Evolutionary conservation across 1,284 basidiomycete genomes (phyloP).

Genomic region (Malassezia japonica): DNA sequence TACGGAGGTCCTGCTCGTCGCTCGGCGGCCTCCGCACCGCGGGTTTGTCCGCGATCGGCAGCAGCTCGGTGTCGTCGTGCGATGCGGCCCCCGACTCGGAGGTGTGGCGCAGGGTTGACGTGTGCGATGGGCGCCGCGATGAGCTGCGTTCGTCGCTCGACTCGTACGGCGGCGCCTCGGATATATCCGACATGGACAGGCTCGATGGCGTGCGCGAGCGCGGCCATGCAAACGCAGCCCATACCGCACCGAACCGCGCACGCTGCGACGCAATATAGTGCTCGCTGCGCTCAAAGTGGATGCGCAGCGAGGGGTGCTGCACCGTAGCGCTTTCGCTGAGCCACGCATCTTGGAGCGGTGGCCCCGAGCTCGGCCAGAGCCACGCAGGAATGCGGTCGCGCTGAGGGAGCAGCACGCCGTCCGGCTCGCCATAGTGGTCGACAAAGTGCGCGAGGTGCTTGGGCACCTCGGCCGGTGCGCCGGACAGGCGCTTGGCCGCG

Average conservation of each 20-base stretch:
- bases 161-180: neutral
- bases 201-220: slow-evolving; percentile 7
- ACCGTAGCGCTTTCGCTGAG: slow-evolving; percentile 16
- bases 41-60: no score
- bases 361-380: slow-evolving; percentile 31
- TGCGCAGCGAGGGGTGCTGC: slow-evolving; percentile 35
- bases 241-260: slow-evolving; percentile 6
- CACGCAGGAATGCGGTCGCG: slow-evolving; percentile 30
- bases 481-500: slow-evolving; percentile 19
- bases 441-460: slow-evolving; percentile 31
- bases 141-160: neutral
- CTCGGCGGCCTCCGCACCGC: neutral
- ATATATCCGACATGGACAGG: slow-evolving; percentile 1
- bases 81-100: no score
- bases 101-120: neutral
- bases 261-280: slow-evolving; percentile 9
- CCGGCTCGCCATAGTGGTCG: slow-evolving; percentile 36
- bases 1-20: slow-evolving; percentile 7
- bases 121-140: neutral
- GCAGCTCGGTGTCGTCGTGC: neutral
- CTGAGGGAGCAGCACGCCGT: slow-evolving; percentile 30
- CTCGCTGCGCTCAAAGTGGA: slow-evolving; percentile 27
- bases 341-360: neutral
- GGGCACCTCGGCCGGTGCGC: slow-evolving; percentile 28
- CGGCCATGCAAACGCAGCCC: neutral